Conservation (phyloP, 2,329 filamentous ascomycete species). For the Coniochaeta sp. region DNA sequence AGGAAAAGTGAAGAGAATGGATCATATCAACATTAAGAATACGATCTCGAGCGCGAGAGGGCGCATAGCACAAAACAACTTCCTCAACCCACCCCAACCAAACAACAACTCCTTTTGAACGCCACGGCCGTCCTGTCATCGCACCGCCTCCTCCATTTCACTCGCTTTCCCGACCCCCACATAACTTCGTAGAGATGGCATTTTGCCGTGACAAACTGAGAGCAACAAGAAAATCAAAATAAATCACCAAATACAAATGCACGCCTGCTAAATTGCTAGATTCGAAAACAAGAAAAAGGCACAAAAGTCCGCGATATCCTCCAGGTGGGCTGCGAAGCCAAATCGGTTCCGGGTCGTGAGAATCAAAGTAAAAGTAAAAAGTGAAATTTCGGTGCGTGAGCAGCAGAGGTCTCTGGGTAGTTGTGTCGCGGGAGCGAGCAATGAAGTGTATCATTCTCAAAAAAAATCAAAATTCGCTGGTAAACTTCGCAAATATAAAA, state of each 20-base stretch:
- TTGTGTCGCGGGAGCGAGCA: constrained; percentile 18
- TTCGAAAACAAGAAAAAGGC: constrained; percentile 12
- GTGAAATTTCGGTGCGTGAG: constrained; percentile 35
- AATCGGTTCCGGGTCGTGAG: constrained; percentile 11
- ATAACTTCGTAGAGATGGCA: neutral
- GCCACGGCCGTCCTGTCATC: neutral
- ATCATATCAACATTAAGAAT: neutral
- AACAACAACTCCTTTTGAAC: neutral
- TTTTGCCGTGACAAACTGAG: neutral
- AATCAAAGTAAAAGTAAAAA: constrained; percentile 20
- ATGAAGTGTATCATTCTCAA: constrained; percentile 21
- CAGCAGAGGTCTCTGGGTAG: constrained; percentile 27
- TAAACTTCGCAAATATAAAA: constrained; percentile 7
- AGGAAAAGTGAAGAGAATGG: neutral
- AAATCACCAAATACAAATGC: constrained; percentile 27
- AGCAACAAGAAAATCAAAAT: constrained; percentile 15
- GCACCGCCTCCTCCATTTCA: neutral
- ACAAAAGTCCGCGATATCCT: constrained; percentile 8
- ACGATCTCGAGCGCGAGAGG: neutral
- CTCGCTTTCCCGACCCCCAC: neutral
- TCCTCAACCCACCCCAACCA: neutral
- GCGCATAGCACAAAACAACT: neutral
- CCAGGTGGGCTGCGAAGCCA: constrained; percentile 9
- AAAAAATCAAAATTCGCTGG: constrained; percentile 14
- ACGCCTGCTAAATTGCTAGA: constrained; percentile 20